Base-by-base conservation (phyloP, 2,329 filamentous ascomycete species). In the Acephala macrosclerotiorum region DNA sequence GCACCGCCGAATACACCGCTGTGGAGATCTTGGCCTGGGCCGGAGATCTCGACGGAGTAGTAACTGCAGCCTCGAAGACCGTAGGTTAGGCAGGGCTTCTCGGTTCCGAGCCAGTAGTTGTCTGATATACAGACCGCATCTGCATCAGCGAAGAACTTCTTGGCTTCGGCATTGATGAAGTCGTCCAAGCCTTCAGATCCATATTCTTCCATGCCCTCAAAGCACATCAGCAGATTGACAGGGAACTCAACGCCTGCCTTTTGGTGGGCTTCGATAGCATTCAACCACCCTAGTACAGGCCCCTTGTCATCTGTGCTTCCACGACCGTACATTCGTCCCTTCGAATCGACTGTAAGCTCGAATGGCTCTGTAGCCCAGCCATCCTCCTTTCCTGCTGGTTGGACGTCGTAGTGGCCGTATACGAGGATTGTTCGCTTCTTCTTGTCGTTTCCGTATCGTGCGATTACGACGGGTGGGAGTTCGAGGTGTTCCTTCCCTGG, bases 121-220 rank as follows among this genome's bases (percentile, higher is more conserved):
- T 99, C 96, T 57, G 93, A 97, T 78, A 99, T 99, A 83, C 96
- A 99, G 67, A 98, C 93, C 6, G 94, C 96, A 72, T 99, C 96
- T 40, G 94, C 89, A 75, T 97, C 95, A 76, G 93, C 93, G 83
- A 99, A 99, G 85, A 90, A 98, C 75, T 92, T 91, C 82, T 96
- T 93, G 71, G 91, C 94, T 82, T 99, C 96, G 56, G 87, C 90
- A 72, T 91, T 86, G 80, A 99, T 97, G 72, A 98, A 91, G 73
- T 97, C 95, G 76, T 99, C 96, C 63, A 99, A 86, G 42, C 96
- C 96, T 78, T 98, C 95, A 0, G 94, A 97, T 59, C 96, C 96
- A 78, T 97, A 97, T 83, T 99, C 96, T 82, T 99, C 96, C 96
- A 99, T 99, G 58, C 96, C 96, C 85, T 99, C 96, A 74, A 99